Evolutionary conservation across 2,329 filamentous ascomycete genomes (phyloP).

Genomic region (Trichoderma hamatum): DNA sequence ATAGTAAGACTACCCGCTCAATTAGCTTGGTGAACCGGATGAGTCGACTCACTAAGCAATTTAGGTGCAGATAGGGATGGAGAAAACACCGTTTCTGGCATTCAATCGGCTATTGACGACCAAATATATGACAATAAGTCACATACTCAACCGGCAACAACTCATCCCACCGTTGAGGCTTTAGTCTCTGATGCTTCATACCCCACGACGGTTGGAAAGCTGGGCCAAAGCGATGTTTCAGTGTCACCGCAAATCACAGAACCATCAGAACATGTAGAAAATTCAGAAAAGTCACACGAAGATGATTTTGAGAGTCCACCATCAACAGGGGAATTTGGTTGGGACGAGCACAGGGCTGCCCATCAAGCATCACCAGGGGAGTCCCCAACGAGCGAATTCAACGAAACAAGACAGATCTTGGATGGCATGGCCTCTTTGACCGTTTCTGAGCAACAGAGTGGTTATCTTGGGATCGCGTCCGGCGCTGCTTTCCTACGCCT

Average conservation of each 20-base stretch:
- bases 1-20: not conserved
- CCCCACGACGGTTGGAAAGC: not conserved
- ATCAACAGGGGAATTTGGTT: slow-evolving; percentile 42
- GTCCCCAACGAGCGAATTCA: slow-evolving; percentile 26
- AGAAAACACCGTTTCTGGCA: too few species aligned
- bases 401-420: slow-evolving; percentile 37
- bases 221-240: not conserved
- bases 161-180: not conserved
- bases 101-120: too few species aligned
- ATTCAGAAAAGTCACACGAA: not conserved
- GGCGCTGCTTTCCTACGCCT: slow-evolving; percentile 49
- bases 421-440: slow-evolving; percentile 46
- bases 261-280: not conserved
- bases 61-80: not conserved
- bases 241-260: not conserved
- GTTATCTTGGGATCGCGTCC: slow-evolving; percentile 51
- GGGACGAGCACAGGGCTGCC: slow-evolving; percentile 40
- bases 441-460: slow-evolving; percentile 43
- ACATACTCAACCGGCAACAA: not conserved
- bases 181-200: not conserved
- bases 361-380: slow-evolving; percentile 31
- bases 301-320: slow-evolving; percentile 38
- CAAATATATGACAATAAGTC: not conserved
- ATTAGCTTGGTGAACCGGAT: not conserved
- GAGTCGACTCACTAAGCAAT: not conserved